These are phyloP conservation scores for Fraxinus velutina DNA, from an alignment of 305 asterid genomes.

Conservation along the genomic window DNA sequence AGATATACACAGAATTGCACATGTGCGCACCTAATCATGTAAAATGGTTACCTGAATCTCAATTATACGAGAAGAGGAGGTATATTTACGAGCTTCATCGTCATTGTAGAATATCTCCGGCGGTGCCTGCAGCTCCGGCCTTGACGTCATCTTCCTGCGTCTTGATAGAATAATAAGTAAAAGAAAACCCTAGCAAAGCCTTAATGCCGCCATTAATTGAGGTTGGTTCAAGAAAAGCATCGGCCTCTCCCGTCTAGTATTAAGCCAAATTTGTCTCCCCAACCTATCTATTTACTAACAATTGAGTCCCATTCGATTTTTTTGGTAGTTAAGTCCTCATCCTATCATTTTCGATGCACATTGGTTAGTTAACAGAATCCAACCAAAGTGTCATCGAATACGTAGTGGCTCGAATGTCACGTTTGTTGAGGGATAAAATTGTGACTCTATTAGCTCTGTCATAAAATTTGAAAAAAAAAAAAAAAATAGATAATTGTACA, in stretches of 20 bases:
- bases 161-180: neutral
- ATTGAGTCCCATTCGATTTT: neutral
- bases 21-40: neutral
- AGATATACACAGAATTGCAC: neutral
- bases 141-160: conserved; percentile 45
- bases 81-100: conserved; percentile 89
- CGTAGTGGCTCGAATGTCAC: neutral
- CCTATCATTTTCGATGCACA: neutral
- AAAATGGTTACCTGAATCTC: conserved; percentile 65
- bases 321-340: neutral
- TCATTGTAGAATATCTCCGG: conserved; percentile 92
- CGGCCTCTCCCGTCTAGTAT: neutral
- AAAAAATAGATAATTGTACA: too few species aligned
- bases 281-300: neutral
- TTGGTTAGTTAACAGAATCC: neutral
- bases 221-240: neutral
- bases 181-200: neutral
- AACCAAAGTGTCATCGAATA: neutral
- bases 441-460: too few species aligned
- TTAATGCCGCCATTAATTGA: neutral
- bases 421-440: neutral
- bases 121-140: conserved; percentile 95
- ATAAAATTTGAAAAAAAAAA: too few species aligned
- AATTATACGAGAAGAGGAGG: conserved; percentile 92
- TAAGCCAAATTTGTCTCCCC: neutral